Conservation (phyloP, 2,329 filamentous ascomycete genomes). For the Ciborinia camelliae region DNA sequence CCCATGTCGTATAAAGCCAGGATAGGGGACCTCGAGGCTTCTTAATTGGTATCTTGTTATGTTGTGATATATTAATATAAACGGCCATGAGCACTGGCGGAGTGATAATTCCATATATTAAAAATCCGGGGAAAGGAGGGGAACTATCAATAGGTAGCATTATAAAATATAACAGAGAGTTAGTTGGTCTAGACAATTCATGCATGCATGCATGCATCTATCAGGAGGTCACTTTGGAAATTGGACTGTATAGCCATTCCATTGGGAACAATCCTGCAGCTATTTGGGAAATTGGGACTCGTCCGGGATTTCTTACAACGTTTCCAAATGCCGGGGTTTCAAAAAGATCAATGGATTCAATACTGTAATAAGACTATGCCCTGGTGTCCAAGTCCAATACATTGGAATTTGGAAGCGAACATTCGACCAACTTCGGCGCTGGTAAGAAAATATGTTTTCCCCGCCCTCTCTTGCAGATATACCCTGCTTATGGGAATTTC, state of each 20-base stretch:
- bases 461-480: constrained; percentile 10
- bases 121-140: constrained; percentile 17
- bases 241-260: not conserved
- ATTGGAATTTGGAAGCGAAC: constrained; percentile 1
- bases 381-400: not conserved
- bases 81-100: not conserved
- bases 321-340: not conserved
- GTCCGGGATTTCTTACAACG: not conserved
- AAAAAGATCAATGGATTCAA: not conserved
- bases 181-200: constrained; percentile 1
- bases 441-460: not conserved
- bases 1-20: not conserved
- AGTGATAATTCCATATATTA: not conserved
- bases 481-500: constrained; percentile 4
- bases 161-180: too few relatives aligned
- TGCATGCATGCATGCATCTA: too few relatives aligned
- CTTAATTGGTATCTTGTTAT: not conserved
- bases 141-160: too few relatives aligned
- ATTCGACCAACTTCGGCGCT: not conserved
- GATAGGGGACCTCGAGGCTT: not conserved
- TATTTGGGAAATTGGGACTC: not conserved
- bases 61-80: not conserved
- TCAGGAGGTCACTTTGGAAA: not conserved
- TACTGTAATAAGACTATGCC: constrained; percentile 6
- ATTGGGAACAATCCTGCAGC: not conserved